These are phyloP conservation scores for Corymbia citriodora DNA, from an alignment of 441 rosid genomes.

Conservation along the genomic window DNA sequence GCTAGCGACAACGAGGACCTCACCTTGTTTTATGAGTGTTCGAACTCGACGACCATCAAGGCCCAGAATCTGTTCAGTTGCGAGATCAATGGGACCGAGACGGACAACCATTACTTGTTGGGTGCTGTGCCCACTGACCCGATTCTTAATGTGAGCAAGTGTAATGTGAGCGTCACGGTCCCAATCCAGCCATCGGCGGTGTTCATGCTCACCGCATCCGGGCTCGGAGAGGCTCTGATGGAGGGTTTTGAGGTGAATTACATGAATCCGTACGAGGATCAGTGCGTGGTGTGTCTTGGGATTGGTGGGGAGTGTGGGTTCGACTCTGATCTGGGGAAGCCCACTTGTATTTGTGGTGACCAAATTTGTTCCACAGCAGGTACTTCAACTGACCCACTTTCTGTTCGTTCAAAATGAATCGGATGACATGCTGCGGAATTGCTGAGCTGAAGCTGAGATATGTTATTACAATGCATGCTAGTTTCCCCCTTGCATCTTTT, in stretches of 20 bases:
- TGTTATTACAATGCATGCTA: background rate
- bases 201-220: background rate
- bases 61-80: constrained; percentile 13
- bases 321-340: constrained; percentile 11
- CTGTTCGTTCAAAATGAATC: background rate
- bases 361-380: constrained; percentile 21
- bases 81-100: background rate
- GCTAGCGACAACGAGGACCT: background rate
- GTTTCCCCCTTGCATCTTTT: background rate
- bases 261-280: constrained; percentile 4
- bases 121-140: constrained; percentile 13
- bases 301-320: constrained; percentile 27
- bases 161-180: constrained; percentile 5
- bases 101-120: background rate
- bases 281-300: constrained; percentile 6
- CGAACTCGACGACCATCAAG: background rate
- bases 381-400: background rate
- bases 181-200: background rate
- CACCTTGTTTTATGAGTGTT: constrained; percentile 19
- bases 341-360: constrained; percentile 29
- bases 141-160: background rate
- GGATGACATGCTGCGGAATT: background rate
- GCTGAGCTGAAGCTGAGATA: background rate
- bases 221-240: constrained; percentile 19
- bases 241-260: constrained; percentile 24